phyloP scores from a whole-genome alignment of 2,329 filamentous ascomycete genomes.

The Arachnomyces sp. region DNA sequence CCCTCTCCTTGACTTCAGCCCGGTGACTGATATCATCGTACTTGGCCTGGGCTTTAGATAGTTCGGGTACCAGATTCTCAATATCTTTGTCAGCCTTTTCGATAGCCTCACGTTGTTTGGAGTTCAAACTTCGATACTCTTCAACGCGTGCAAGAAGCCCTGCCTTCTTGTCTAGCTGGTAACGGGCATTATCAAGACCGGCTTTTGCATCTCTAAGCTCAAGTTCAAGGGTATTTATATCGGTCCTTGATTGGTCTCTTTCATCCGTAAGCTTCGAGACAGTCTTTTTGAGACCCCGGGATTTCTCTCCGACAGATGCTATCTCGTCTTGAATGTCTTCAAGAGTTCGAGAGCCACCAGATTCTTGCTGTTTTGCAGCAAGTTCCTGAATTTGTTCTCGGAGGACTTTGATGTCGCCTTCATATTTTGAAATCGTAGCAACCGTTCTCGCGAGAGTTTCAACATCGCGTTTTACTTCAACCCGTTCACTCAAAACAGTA shows the following conservation, averaged over 20 bases:
- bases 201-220: conserved; percentile 68
- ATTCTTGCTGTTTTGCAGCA: conserved; percentile 64
- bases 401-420: conserved; percentile 63
- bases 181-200: conserved; percentile 61
- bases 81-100: conserved; percentile 65
- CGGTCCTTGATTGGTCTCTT: conserved; percentile 61
- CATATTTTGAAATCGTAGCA: conserved; percentile 63
- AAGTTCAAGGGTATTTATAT: conserved; percentile 65
- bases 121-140: conserved; percentile 60
- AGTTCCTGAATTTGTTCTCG: conserved; percentile 68
- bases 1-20: conserved; percentile 64
- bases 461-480: conserved; percentile 62
- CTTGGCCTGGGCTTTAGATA: conserved; percentile 65
- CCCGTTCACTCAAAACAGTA: conserved; percentile 52
- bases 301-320: conserved; percentile 58
- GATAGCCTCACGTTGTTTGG: conserved; percentile 62
- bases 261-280: conserved; percentile 61
- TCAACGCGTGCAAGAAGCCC: conserved; percentile 64
- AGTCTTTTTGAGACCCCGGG: conserved; percentile 55
- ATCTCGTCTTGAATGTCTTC: conserved; percentile 80
- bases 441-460: conserved; percentile 72
- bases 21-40: conserved; percentile 69
- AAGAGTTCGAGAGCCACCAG: conserved; percentile 58
- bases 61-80: conserved; percentile 64
- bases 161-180: conserved; percentile 74